Evolutionary conservation across 108 stramenopile species (phyloP).

Genomic region (Cyclostephanos invisitatus): DNA sequence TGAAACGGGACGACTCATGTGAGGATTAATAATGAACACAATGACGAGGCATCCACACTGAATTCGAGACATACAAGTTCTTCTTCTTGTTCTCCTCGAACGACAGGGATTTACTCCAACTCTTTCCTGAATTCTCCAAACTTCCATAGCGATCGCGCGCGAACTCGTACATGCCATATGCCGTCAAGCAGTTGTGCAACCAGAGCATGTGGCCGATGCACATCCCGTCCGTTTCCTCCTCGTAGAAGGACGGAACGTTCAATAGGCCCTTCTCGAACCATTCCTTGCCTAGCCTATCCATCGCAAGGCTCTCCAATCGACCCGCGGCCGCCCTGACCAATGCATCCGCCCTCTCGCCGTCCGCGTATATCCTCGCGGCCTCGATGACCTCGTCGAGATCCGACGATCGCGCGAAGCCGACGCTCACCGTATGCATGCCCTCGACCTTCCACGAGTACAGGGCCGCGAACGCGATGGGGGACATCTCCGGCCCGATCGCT

Average conservation of each 20-base stretch:
- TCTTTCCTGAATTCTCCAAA: conserved; percentile 6
- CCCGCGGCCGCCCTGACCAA: conserved; percentile 38
- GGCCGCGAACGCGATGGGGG: conserved; percentile 69
- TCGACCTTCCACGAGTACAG: conserved; percentile 56
- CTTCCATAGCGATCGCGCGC: conserved; percentile 46
- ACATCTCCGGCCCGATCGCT: conserved; percentile 53
- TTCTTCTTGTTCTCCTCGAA: conserved; percentile 51
- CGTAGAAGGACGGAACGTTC: conserved; percentile 50
- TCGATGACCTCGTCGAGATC: conserved; percentile 79
- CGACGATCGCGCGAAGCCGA: conserved; percentile 70
- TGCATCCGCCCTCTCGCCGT: conserved; percentile 24
- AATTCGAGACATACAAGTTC: conserved; percentile 32
- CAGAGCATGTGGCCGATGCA: conserved; percentile 62
- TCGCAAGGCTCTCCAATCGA: conserved; percentile 29
- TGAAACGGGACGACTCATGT: neutral
- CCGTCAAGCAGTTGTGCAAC: conserved; percentile 51
- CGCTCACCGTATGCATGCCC: conserved; percentile 52
- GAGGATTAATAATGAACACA: neutral
- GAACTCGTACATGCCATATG: conserved; percentile 67
- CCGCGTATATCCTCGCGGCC: conserved; percentile 55
- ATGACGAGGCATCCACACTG: neutral
- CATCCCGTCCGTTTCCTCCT: conserved; percentile 41
- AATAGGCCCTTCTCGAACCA: conserved; percentile 60
- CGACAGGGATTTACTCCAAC: conserved; percentile 48
- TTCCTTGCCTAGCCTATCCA: conserved; percentile 55